These are phyloP conservation scores for Niebla homalea DNA, from an alignment of 495 filamentous ascomycete genomes.

Conservation along the genomic window DNA sequence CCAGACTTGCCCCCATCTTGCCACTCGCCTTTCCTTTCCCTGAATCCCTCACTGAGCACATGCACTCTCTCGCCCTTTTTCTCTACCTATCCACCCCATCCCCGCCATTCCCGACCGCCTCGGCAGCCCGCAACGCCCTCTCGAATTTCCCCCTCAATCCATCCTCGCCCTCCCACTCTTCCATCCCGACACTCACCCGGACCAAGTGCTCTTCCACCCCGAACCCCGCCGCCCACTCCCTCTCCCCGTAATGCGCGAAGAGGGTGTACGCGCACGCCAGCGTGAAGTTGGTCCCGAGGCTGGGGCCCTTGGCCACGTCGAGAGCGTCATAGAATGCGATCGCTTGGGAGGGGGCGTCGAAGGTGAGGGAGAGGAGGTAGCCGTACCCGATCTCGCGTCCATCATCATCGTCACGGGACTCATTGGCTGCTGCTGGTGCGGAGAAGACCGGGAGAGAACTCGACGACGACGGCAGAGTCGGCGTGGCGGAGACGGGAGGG, in stretches of 20 bases:
- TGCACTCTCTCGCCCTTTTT: too few relatives aligned
- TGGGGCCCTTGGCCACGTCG: conserved; percentile 17
- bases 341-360: conserved; percentile 5
- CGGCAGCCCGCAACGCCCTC: too few relatives aligned
- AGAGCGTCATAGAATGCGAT: conserved; percentile 15
- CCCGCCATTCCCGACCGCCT: too few relatives aligned
- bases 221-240: conserved; percentile 16
- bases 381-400: neutral
- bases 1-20: too few relatives aligned
- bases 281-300: conserved; percentile 18
- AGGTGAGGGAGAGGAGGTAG: neutral
- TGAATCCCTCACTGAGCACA: too few relatives aligned
- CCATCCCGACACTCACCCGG: conserved; percentile 17
- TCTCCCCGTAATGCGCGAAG: conserved; percentile 13
- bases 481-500: too few relatives aligned
- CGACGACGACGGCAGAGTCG: too few relatives aligned
- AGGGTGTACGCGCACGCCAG: conserved; percentile 13
- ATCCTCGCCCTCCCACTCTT: conserved; percentile 1
- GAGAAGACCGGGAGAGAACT: too few relatives aligned
- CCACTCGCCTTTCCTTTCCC: too few relatives aligned
- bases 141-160: too few relatives aligned
- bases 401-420: neutral
- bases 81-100: too few relatives aligned
- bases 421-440: too few relatives aligned
- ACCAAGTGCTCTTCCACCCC: conserved; percentile 15